Evolutionary conservation across 2,329 filamentous ascomycete species (phyloP).

Genomic region (Fulvia fulva): DNA sequence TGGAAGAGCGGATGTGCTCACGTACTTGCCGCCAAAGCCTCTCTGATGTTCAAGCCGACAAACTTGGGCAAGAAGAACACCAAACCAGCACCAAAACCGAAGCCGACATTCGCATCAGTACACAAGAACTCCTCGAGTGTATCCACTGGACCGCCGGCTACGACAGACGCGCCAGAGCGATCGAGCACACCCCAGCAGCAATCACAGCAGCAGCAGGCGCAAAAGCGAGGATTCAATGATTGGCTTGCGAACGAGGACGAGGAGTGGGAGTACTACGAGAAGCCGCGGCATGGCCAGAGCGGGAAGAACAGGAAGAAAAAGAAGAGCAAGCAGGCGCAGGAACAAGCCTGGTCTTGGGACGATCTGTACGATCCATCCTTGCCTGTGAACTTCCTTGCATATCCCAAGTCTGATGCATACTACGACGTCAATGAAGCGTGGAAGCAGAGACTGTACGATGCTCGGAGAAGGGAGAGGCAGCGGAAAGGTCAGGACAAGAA

Average conservation of each 20-base stretch:
- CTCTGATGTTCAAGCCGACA: conserved; percentile 82
- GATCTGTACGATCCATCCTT: conserved; percentile 82
- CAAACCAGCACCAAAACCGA: conserved; percentile 60
- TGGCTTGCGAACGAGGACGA: conserved; percentile 85
- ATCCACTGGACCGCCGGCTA: conserved; percentile 20
- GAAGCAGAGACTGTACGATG: conserved; percentile 76
- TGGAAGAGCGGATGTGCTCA: conserved; percentile 43
- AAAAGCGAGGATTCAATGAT: conserved; percentile 64
- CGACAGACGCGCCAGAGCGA: conserved; percentile 17
- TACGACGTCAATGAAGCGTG: conserved; percentile 74
- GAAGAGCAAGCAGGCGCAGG: conserved; percentile 50
- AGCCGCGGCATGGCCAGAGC: conserved; percentile 68
- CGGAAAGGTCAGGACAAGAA: conserved; percentile 47
- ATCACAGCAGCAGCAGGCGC: conserved; percentile 36
- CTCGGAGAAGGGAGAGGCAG: conserved; percentile 50
- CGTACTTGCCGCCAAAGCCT: conserved; percentile 47
- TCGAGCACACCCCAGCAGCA: conserved; percentile 31
- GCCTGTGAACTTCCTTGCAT: conserved; percentile 81
- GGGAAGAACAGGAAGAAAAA: conserved; percentile 72
- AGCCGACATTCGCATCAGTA: conserved; percentile 50
- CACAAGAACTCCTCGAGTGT: conserved; percentile 28
- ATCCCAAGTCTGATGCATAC: conserved; percentile 78
- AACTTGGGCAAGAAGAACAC: conserved; percentile 44
- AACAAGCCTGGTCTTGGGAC: conserved; percentile 65
- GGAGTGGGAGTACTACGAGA: conserved; percentile 50